phyloP scores from a whole-genome alignment of 805 yeast species.

The Starmerella apicola region DNA sequence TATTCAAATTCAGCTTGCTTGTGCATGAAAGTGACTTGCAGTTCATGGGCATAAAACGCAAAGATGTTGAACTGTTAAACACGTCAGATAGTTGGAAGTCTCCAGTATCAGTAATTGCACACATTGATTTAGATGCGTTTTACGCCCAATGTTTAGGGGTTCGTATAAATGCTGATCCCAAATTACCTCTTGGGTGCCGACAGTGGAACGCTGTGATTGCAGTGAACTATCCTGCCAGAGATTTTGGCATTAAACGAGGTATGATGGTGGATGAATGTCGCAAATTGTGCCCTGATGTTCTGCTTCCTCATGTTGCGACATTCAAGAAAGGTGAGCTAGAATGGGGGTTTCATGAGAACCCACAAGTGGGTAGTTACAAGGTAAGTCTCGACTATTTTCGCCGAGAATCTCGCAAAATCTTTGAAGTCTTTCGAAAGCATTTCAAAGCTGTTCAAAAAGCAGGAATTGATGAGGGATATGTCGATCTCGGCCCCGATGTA shows the following conservation, averaged over 20 bases:
- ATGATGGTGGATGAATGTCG: conserved; percentile 57
- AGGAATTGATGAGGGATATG: conserved; percentile 84
- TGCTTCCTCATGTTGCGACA: conserved; percentile 86
- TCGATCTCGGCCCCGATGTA: conserved; percentile 67
- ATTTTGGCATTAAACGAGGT: conserved; percentile 69
- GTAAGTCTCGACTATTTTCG: conserved; percentile 87
- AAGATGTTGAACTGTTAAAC: conserved; percentile 18
- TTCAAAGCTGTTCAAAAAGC: conserved; percentile 80
- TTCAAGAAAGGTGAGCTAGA: conserved; percentile 73
- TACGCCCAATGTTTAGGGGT: conserved; percentile 89
- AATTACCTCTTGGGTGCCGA: conserved; percentile 83
- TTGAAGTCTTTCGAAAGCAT: conserved; percentile 45
- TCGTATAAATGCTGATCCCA: conserved; percentile 47
- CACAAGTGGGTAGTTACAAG: conserved; percentile 54
- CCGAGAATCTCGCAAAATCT: conserved; percentile 69
- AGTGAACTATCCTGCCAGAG: conserved; percentile 67
- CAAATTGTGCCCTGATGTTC: conserved; percentile 60
- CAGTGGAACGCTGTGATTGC: conserved; percentile 91
- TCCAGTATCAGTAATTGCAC: conserved; percentile 68
- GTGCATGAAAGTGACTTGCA: too few species aligned
- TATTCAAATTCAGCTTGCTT: too few species aligned
- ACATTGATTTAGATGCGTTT: conserved; percentile 87
- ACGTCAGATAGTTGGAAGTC: conserved; percentile 33
- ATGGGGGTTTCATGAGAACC: conserved; percentile 58
- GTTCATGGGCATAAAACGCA: too few species aligned